Percentiles rank a stretch among this genome's conserved stretches.
phyloP scores from a whole-genome alignment of 1,284 basidiomycete genomes.

The Rhodotorula sp. region DNA sequence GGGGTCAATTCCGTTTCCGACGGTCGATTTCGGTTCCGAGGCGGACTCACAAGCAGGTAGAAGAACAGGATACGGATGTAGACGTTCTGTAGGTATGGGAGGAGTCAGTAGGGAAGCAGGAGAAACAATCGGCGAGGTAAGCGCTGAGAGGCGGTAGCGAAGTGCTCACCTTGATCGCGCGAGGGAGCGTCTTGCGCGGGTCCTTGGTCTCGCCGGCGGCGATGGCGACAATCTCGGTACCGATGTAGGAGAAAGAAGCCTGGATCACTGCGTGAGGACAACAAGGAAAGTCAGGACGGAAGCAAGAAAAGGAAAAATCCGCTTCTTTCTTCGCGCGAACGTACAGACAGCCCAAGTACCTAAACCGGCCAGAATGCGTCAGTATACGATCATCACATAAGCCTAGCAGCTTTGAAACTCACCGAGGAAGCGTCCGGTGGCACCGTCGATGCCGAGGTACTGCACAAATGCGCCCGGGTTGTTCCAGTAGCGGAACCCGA shows the following conservation, averaged over 20 bases:
- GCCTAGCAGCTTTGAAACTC: slow-evolving; percentile 27
- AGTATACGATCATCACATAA: no score
- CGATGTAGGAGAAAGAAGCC: slow-evolving; percentile 75
- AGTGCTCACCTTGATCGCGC: slow-evolving; percentile 48
- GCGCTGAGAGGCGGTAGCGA: no score
- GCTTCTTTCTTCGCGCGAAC: no score
- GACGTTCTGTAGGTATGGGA: slow-evolving; percentile 57
- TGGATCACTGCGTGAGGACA: slow-evolving; percentile 31
- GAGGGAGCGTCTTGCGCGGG: slow-evolving; percentile 60
- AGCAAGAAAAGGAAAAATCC: no score
- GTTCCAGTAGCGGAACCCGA: slow-evolving; percentile 17
- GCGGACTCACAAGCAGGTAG: neutral
- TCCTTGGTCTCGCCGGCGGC: slow-evolving; percentile 58
- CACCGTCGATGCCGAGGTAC: slow-evolving; percentile 54
- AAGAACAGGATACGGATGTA: slow-evolving; percentile 65
- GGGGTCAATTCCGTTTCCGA: neutral
- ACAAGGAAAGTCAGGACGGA: neutral
- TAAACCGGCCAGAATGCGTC: neutral
- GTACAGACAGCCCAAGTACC: neutral
- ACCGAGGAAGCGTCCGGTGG: slow-evolving; percentile 43
- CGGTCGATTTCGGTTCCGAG: neutral
- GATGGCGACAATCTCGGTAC: slow-evolving; percentile 82
- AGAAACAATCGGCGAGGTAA: neutral
- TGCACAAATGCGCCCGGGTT: slow-evolving; percentile 34
- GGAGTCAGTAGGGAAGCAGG: slow-evolving; percentile 15